Evolutionary conservation across 2,329 filamentous ascomycete genomes (phyloP).

Genomic region (Fusarium coicis): DNA sequence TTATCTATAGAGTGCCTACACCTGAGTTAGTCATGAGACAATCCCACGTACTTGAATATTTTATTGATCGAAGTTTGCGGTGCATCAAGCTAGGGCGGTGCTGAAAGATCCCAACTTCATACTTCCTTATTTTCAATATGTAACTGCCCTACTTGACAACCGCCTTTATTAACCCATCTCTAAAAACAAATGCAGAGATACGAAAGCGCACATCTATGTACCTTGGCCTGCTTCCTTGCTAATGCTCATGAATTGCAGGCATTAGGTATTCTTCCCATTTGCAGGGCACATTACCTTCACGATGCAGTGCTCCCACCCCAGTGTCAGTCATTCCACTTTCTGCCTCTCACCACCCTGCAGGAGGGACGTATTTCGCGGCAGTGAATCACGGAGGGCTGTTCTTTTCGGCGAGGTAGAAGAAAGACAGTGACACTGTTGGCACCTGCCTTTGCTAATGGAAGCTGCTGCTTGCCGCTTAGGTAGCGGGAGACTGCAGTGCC

Average conservation of each 20-base stretch:
- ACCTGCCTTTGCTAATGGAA: not conserved
- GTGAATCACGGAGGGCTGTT: not conserved
- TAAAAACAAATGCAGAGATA: not conserved
- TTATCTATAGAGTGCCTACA: conserved; percentile 12
- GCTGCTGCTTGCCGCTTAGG: not conserved
- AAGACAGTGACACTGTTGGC: not conserved
- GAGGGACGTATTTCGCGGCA: not conserved
- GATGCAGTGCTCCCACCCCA: not conserved
- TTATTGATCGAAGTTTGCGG: conserved; percentile 12
- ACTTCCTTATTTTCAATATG: not conserved
- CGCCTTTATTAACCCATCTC: not conserved
- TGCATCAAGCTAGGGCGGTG: conserved; percentile 10
- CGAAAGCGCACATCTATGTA: not conserved
- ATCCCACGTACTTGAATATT: not conserved
- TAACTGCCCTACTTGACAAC: not conserved
- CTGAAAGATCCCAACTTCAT: not conserved
- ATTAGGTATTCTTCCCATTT: not conserved
- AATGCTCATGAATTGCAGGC: not conserved
- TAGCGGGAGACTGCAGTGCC: not conserved
- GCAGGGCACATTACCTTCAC: not conserved
- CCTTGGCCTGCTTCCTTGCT: not conserved
- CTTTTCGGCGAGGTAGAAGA: not conserved
- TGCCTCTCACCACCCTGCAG: not conserved
- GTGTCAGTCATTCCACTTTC: not conserved
- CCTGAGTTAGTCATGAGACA: conserved; percentile 9